Base-by-base conservation (phyloP, 1,284 basidiomycete genomes). In the Phellinidium pouzarii region DNA sequence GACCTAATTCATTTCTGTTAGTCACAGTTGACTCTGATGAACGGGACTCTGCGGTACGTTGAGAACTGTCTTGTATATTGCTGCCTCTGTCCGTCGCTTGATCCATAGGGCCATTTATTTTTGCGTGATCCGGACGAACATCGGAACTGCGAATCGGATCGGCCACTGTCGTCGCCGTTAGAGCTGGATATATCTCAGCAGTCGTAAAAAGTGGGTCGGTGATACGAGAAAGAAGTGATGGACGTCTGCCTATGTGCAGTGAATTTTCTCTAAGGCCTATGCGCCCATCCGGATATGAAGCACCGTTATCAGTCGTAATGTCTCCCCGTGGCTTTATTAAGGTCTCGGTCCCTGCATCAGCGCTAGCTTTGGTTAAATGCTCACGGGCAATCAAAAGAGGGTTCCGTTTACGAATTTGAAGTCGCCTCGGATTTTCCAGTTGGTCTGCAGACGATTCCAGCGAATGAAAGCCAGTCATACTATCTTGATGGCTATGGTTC, bases 371-470 rank as follows among this genome's bases (percentile, higher is more conserved):
- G 19, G 44, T 50, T 40, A 54, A 40, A 41, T 54, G 53, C 42
- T 48, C 48, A 22, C 44, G 53, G 6, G 48, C 53, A 23, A 54
- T 41, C 27, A 46, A 29, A 31, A 54, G 53, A 12, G 53, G 48
- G 14, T 50, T 44, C 8, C 53, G 47, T 29, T 14, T 54, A 20
- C 53, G 53, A n/a, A 50, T 44, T 44, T 29, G 22, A 25, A n/a
- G 20, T 44, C 20, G 12, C 43, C 20, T 34, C 14, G 31, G 9
- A 11, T 34, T 14, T 34, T 8, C 14, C 14, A 14, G 14, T 14
- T 34, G 9, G 31, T 14, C 14, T 14, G 31, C 31, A 34, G 31
- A 14, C 14, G 14, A 34, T 7, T 14, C 11, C 31, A 11, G 31
- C 31, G 14, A 34, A 8, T 34, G 31, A 14, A 14, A 34, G 31